Percentiles rank a stretch among this genome's conserved stretches.
These are phyloP conservation scores for Chlorella sp. DNA, from an alignment of 139 green algal genomes.

Conservation along the genomic window DNA sequence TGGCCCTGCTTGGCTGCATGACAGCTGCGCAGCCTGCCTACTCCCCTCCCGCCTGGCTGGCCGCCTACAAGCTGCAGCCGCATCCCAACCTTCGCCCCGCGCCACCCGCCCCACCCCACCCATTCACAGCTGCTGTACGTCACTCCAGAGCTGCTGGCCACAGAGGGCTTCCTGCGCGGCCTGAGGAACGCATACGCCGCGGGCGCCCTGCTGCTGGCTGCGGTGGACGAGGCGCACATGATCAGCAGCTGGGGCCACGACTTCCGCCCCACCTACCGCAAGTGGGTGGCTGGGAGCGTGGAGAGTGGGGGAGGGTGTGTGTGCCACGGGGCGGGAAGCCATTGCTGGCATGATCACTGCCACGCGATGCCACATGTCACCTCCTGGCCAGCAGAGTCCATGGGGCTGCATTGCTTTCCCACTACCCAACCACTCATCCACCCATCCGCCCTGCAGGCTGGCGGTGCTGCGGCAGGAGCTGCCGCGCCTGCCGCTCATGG, in stretches of 20 bases:
- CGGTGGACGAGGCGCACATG: constrained; percentile 67
- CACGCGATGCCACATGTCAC: too few relatives aligned
- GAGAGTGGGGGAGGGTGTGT: background rate
- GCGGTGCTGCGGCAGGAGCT: constrained; percentile 52
- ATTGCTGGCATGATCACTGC: too few relatives aligned
- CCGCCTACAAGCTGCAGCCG: background rate
- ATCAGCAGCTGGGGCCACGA: constrained; percentile 5
- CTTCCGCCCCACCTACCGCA: constrained; percentile 8
- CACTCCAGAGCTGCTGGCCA: constrained; percentile 76
- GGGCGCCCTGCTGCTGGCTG: constrained; percentile 14
- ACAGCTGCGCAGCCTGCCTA: too few relatives aligned
- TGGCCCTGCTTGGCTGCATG: too few relatives aligned
- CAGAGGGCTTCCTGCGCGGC: constrained; percentile 12
- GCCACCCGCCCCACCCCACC: too few relatives aligned
- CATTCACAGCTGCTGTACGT: constrained; percentile 90
- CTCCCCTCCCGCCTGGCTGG: too few relatives aligned
- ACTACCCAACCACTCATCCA: background rate
- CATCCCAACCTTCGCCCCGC: background rate
- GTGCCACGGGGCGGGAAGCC: background rate
- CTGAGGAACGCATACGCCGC: constrained; percentile 1
- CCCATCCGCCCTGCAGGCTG: constrained; percentile 29
- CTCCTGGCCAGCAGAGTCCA: too few relatives aligned
- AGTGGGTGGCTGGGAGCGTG: background rate
- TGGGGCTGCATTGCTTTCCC: too few relatives aligned
- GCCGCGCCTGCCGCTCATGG: constrained; percentile 57